Evolutionary conservation across 768 basidiomycete genomes (phyloP).

Genomic region (Pleurotus tuber-regium): DNA sequence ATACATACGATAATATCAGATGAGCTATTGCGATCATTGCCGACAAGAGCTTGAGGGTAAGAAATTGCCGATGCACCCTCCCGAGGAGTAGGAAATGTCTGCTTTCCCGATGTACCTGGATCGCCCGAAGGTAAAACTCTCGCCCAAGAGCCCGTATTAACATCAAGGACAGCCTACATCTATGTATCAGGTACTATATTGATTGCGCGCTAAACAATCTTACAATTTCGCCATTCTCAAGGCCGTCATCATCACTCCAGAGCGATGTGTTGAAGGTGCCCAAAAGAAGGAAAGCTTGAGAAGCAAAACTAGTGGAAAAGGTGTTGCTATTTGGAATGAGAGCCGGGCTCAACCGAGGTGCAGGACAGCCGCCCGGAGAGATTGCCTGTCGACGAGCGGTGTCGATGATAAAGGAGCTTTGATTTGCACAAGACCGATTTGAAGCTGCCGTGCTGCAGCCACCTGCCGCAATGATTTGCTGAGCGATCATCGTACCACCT

Average conservation of each 20-base stretch:
- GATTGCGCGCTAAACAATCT: constrained; percentile 21
- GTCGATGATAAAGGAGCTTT: constrained; percentile 57
- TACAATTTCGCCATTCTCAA: constrained; percentile 72
- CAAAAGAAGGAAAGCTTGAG: constrained; percentile 68
- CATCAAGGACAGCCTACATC: constrained; percentile 58
- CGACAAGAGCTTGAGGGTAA: constrained; percentile 53
- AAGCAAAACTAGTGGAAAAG: constrained; percentile 51
- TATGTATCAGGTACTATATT: constrained; percentile 6
- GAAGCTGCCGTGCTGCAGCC: constrained; percentile 54
- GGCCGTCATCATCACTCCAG: constrained; percentile 66
- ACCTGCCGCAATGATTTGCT: constrained; percentile 53
- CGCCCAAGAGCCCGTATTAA: constrained; percentile 62
- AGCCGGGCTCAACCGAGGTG: constrained; percentile 59
- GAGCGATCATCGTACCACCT: constrained; percentile 56
- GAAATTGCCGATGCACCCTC: constrained; percentile 69
- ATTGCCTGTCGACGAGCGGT: constrained; percentile 31
- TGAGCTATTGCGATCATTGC: constrained; percentile 40
- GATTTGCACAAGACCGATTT: constrained; percentile 53
- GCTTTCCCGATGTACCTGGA: constrained; percentile 49
- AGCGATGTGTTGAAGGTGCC: constrained; percentile 61
- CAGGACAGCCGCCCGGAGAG: constrained; percentile 53
- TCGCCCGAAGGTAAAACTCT: constrained; percentile 76
- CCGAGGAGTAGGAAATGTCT: constrained; percentile 62
- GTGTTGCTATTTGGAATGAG: constrained; percentile 60
- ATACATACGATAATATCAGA: constrained; percentile 62